These are phyloP conservation scores for Isatis lusitanica DNA, from an alignment of 441 rosid genomes.

Conservation along the genomic window DNA sequence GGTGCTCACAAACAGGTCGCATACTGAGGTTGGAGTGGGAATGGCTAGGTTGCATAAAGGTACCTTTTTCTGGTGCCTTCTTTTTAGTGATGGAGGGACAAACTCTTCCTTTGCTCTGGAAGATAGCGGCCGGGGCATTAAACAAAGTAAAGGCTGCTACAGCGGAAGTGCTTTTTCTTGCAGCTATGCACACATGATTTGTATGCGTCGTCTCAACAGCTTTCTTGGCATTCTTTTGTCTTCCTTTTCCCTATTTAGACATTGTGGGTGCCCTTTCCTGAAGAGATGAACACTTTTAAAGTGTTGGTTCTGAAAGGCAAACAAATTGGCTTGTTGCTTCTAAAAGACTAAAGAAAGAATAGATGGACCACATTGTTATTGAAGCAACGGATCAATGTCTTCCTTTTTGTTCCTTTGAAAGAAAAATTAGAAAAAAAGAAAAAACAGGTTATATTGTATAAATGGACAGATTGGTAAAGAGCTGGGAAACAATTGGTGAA, in stretches of 20 bases:
- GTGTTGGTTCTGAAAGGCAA: neutral
- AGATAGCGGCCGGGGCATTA: conserved; percentile 71
- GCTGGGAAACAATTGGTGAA: neutral
- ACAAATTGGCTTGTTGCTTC: conserved; percentile 7
- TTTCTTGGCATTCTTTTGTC: conserved; percentile 26
- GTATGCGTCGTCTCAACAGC: conserved; percentile 22
- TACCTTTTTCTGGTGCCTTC: conserved; percentile 67
- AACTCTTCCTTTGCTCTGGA: conserved; percentile 76
- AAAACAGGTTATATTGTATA: neutral
- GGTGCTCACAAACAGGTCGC: conserved; percentile 61
- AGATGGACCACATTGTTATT: conserved; percentile 4
- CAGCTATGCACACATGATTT: conserved; percentile 46
- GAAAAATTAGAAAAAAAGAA: neutral
- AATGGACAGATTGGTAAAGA: neutral
- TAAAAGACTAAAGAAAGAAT: neutral
- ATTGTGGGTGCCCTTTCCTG: neutral
- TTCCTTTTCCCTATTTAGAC: conserved; percentile 29
- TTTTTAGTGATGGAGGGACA: conserved; percentile 55
- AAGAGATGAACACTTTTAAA: neutral
- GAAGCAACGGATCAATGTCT: conserved; percentile 12
- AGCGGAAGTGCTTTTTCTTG: conserved; percentile 71
- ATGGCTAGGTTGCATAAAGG: conserved; percentile 61
- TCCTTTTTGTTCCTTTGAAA: neutral
- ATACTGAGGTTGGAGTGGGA: conserved; percentile 76
- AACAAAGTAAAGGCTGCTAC: conserved; percentile 76